phyloP scores from a whole-genome alignment of 2,329 filamentous ascomycete genomes.

The Myotisia sp. region DNA sequence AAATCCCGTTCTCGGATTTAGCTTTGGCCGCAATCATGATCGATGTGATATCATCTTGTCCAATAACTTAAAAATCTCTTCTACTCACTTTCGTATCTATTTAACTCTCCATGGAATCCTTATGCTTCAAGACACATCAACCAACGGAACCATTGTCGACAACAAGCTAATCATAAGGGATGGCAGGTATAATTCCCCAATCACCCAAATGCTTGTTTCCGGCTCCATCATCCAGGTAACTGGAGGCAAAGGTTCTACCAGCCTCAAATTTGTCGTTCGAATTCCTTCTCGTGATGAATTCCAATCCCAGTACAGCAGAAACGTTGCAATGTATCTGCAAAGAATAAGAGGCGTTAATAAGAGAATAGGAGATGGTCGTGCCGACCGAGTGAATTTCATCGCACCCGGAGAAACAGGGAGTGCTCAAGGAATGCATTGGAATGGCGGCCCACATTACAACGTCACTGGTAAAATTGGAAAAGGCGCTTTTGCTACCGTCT shows the following conservation, averaged over 20 bases:
- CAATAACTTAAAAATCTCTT: constrained; percentile 67
- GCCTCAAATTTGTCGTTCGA: constrained; percentile 71
- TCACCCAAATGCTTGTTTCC: constrained; percentile 52
- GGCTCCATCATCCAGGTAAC: constrained; percentile 61
- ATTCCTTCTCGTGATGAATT: constrained; percentile 64
- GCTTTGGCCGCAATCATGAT: constrained; percentile 62
- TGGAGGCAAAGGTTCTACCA: constrained; percentile 36
- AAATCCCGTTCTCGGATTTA: constrained; percentile 57
- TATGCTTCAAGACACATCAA: constrained; percentile 88
- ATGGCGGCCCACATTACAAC: constrained; percentile 72
- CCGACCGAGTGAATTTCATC: constrained; percentile 7
- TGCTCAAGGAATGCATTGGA: constrained; percentile 58
- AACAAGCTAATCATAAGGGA: constrained; percentile 47
- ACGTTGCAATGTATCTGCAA: constrained; percentile 54
- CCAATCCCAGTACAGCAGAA: constrained; percentile 51
- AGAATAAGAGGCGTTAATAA: constrained; percentile 16
- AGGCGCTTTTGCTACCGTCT: constrained; percentile 88
- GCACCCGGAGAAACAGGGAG: constrained; percentile 17
- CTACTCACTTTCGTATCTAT: constrained; percentile 90
- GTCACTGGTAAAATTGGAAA: constrained; percentile 70
- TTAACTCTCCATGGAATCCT: constrained; percentile 72
- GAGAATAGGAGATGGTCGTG: constrained; percentile 6
- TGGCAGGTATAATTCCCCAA: constrained; percentile 24
- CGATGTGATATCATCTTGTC: constrained; percentile 60
- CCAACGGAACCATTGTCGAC: constrained; percentile 90